Evolutionary conservation across 257 asterid genomes (phyloP), one percentile per base, ranked within the genome.

Genomic region (Solanum chmielewskii): DNA sequence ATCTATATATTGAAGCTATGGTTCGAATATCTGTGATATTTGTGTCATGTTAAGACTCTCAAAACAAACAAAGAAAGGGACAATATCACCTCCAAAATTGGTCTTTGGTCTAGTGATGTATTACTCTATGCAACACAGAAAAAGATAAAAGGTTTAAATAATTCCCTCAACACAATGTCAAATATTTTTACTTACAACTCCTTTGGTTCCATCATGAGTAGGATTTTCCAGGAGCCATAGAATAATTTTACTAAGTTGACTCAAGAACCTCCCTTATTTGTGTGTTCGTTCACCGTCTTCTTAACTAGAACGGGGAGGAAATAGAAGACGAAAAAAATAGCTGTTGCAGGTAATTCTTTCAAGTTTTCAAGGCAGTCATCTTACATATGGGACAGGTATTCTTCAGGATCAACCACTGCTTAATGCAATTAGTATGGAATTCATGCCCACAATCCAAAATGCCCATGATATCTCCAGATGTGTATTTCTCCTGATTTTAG

Each of bases 351-450:
- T 77, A 14, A 77, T 44, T 77, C 84, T 74, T 85, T 91, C 90
- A 90, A 59, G 92, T 90, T 74, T 89, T 88, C 95, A 96, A 88
- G 78, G 92, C 99, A 13, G 95, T 91, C 87, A 56, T 94, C 92
- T 96, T 96, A 87, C 99, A 96, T 88, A 96, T 92, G 83, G 99
- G 99, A 71, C 99, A 96, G 9, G 92, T 88, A 89, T 96, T 96
- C 95, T 96, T 96, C 90, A 93, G 49, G 15, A 83, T 85, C 31
- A 96, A 92, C 99, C 99, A 96, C 91, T 94, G 97, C 70, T 92
- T 94, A 91, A 96, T 89, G 95, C 99, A 96, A 39, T 85, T 52
- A 6, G 94, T 90, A 69, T 96, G 99, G 87, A 96, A 96, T 88
- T 95, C 98, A 29, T 96, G 99, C 85, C 95, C 95, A 66, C 99